Conservation (phyloP, 805 yeast genomes). For the Pichia pseudocactophila region DNA sequence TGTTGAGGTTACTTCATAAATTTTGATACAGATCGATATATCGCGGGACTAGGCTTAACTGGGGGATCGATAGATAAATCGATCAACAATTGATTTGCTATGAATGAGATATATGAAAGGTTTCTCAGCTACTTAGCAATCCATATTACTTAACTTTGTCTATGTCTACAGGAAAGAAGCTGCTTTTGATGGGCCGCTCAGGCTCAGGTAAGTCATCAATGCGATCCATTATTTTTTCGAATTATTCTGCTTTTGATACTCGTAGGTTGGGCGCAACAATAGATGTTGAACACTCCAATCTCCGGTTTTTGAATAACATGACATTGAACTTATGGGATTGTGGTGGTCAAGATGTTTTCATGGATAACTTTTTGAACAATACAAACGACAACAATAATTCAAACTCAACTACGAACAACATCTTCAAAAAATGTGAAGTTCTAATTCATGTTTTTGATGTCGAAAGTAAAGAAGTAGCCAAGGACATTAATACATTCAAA, state of each 20-base stretch:
- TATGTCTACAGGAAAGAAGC: conserved; percentile 41
- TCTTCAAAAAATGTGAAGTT: conserved; percentile 92
- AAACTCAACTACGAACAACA: conserved; percentile 53
- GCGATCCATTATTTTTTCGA: conserved; percentile 92
- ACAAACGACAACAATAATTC: conserved; percentile 11
- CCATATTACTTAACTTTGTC: background rate
- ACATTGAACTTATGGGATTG: conserved; percentile 96
- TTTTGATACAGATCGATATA: no score
- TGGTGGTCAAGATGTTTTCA: conserved; percentile 95
- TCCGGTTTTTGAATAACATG: conserved; percentile 89
- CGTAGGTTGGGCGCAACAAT: conserved; percentile 93
- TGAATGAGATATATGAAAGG: no score
- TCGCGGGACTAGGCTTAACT: no score
- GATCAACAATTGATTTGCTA: no score
- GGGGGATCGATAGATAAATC: no score
- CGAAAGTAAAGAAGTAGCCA: conserved; percentile 81
- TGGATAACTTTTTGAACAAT: conserved; percentile 67
- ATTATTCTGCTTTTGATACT: conserved; percentile 94
- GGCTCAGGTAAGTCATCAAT: conserved; percentile 97
- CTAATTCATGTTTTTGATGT: conserved; percentile 94
- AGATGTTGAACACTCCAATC: conserved; percentile 95
- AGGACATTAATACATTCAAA: conserved; percentile 87
- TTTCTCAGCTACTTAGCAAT: no score
- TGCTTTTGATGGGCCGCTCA: conserved; percentile 77
- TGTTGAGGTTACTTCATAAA: no score